Percentiles rank a stretch among this genome's conserved stretches.
Conservation (phyloP, 2,329 filamentous ascomycete species). For the Teratosphaeria gauchensis region DNA sequence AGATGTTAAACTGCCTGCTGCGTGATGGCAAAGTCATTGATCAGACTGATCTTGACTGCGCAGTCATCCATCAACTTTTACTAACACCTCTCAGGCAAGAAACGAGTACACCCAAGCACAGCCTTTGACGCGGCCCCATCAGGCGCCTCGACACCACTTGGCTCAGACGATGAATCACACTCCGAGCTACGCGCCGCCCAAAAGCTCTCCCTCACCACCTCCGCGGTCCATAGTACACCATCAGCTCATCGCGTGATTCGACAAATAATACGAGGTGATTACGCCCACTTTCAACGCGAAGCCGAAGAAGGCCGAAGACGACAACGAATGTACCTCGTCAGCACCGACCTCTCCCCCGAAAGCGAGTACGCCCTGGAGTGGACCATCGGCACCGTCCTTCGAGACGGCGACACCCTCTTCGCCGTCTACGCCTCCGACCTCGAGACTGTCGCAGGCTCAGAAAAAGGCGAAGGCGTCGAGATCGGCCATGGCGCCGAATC, state of each 20-base stretch:
- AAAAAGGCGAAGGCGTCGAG: conserved; percentile 39
- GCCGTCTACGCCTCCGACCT: conserved; percentile 92
- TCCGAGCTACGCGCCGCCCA: conserved; percentile 82
- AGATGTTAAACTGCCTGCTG: too few species aligned
- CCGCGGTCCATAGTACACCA: conserved; percentile 64
- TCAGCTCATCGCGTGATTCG: conserved; percentile 74
- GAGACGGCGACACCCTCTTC: conserved; percentile 87
- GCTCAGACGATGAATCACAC: conserved; percentile 75
- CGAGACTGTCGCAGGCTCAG: conserved; percentile 48
- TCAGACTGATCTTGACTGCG: too few species aligned
- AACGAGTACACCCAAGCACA: conserved; percentile 61
- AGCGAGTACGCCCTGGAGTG: conserved; percentile 92
- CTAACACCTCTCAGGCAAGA: conserved; percentile 28
- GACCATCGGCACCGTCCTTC: conserved; percentile 89
- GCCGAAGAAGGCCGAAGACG: conserved; percentile 69
- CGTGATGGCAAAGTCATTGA: too few species aligned
- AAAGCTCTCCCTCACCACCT: conserved; percentile 70
- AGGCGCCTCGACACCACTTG: conserved; percentile 51
- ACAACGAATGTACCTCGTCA: conserved; percentile 86
- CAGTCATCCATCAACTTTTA: background rate
- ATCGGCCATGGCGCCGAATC: conserved; percentile 64
- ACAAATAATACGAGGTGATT: conserved; percentile 85
- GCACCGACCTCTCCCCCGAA: conserved; percentile 88
- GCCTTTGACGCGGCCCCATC: conserved; percentile 67
- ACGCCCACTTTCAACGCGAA: conserved; percentile 62